Evolutionary conservation across 257 asterid species (phyloP).

Genomic region (Solanum infundibuliforme): DNA sequence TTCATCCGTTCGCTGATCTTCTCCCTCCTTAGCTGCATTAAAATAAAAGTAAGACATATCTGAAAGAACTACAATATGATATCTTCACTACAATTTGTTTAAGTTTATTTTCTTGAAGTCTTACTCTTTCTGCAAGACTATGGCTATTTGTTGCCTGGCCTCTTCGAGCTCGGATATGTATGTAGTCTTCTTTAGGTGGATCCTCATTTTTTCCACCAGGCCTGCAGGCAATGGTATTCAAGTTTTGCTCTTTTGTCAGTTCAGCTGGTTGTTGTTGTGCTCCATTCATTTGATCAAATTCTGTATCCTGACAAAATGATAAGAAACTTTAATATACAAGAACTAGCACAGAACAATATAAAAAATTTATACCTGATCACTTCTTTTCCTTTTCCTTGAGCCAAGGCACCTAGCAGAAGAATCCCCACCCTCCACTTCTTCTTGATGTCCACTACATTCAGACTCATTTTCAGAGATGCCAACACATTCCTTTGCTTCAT

Average conservation of each 20-base stretch:
- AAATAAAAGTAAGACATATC: not conserved
- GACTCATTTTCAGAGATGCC: constrained; percentile 43
- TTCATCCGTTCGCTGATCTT: constrained; percentile 97
- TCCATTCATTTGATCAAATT: constrained; percentile 30
- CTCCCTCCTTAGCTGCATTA: constrained; percentile 80
- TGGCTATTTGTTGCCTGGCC: constrained; percentile 99
- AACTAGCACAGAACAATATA: not conserved
- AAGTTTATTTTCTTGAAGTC: not conserved
- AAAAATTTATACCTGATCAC: constrained; percentile 29
- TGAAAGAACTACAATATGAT: not conserved
- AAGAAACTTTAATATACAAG: not conserved
- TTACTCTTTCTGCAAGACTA: constrained; percentile 97
- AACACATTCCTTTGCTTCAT: constrained; percentile 35
- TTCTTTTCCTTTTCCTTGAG: constrained; percentile 70
- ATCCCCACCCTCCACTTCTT: constrained; percentile 32
- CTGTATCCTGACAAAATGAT: constrained; percentile 25
- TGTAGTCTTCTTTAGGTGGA: constrained; percentile 68
- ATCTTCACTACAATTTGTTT: not conserved
- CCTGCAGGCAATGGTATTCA: constrained; percentile 20
- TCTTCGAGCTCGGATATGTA: constrained; percentile 74
- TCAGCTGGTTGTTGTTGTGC: constrained; percentile 21
- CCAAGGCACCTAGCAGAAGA: constrained; percentile 37
- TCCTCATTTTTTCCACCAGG: constrained; percentile 53
- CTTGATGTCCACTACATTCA: constrained; percentile 55
- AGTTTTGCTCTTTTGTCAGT: constrained; percentile 25